phyloP scores from a whole-genome alignment of 129 eudicot species.

The Flaveria linearis region DNA sequence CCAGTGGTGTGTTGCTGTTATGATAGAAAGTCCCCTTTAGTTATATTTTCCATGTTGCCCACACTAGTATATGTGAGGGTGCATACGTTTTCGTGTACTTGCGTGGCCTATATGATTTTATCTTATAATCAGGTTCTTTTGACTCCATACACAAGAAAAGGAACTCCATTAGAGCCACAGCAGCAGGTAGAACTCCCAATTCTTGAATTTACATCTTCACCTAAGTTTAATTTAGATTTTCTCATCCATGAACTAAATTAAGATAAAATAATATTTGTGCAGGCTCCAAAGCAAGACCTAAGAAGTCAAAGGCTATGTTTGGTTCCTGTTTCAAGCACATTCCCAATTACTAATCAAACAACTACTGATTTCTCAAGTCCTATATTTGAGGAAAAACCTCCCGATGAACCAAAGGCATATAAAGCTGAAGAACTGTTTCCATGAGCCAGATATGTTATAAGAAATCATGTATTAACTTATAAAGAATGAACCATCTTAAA shows the following conservation, averaged over 20 bases:
- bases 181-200: slow-evolving; percentile 10
- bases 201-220: slow-evolving; percentile 4
- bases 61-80: not conserved
- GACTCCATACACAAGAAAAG: not conserved
- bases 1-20: no score
- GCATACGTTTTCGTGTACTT: not conserved
- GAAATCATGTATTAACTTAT: not conserved
- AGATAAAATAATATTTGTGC: not conserved
- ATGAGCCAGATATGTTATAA: not conserved
- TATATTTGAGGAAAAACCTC: not conserved
- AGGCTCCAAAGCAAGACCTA: slow-evolving; percentile 4
- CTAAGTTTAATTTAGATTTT: not conserved
- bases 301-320: slow-evolving; percentile 14
- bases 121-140: slow-evolving; percentile 6
- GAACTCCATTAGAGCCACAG: not conserved
- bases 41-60: no score
- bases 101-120: not conserved
- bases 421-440: not conserved
- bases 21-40: no score
- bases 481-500: not conserved
- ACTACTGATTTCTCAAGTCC: not conserved
- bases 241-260: not conserved
- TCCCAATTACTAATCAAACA: not conserved
- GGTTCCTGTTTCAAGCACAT: slow-evolving; percentile 12
- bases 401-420: not conserved